Evolutionary conservation across 371 early-diverging fungal species (phyloP).

Genomic region (Sporodiniella umbellata): DNA sequence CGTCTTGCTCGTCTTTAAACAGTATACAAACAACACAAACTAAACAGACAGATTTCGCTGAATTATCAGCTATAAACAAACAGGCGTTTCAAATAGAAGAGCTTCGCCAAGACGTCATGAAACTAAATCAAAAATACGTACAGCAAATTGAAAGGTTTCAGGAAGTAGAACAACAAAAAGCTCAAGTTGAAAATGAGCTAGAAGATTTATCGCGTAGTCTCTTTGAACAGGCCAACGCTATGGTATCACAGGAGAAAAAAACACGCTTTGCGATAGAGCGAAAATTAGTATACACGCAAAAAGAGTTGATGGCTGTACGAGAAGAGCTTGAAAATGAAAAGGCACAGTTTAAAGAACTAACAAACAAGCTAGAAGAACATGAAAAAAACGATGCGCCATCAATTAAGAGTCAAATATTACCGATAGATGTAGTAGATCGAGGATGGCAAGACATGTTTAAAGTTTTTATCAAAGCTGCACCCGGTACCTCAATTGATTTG

Average conservation of each 20-base stretch:
- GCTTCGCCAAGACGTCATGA: constrained; percentile 9
- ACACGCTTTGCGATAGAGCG: constrained; percentile 9
- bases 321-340: constrained; percentile 14
- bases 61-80: constrained; percentile 2
- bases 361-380: not conserved
- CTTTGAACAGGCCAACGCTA: constrained; percentile 32
- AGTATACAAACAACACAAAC: not conserved
- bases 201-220: constrained; percentile 21
- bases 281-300: not conserved
- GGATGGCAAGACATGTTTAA: constrained; percentile 10
- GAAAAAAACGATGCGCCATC: too few species aligned
- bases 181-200: constrained; percentile 20
- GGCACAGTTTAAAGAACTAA: constrained; percentile 18
- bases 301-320: not conserved
- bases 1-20: not conserved
- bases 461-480: constrained; percentile 7
- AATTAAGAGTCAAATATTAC: too few species aligned
- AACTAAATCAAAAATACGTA: constrained; percentile 18
- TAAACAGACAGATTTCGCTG: not conserved
- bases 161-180: constrained; percentile 9
- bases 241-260: constrained; percentile 25
- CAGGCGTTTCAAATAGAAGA: constrained; percentile 18
- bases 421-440: not conserved
- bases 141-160: constrained; percentile 13
- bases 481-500: constrained; percentile 8